Conservation (phyloP, 2,329 filamentous ascomycete species). For the Incumbomyces lentus region DNA sequence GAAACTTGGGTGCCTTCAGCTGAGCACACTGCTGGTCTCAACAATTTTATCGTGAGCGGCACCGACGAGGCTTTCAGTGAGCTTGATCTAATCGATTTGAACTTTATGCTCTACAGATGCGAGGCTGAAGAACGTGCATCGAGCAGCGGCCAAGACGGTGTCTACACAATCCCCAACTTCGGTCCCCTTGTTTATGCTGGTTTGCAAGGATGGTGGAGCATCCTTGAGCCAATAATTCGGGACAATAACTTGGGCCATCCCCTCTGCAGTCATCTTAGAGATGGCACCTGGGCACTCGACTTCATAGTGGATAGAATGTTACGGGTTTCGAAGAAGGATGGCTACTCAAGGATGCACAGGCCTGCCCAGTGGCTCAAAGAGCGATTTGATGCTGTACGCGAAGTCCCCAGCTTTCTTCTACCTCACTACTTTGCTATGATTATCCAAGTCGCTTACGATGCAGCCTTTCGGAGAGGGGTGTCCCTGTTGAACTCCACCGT, state of each 20-base stretch:
- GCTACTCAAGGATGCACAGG: conserved; percentile 52
- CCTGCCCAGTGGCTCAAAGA: conserved; percentile 70
- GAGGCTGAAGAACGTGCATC: conserved; percentile 78
- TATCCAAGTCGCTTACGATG: conserved; percentile 75
- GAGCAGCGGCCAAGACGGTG: conserved; percentile 71
- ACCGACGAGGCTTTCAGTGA: conserved; percentile 67
- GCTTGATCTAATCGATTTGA: conserved; percentile 70
- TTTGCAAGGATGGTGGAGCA: conserved; percentile 97
- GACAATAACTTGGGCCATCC: conserved; percentile 90
- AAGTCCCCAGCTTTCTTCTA: conserved; percentile 76
- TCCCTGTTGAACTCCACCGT: conserved; percentile 70
- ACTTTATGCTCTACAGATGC: conserved; percentile 82
- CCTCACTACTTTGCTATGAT: conserved; percentile 90
- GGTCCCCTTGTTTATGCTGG: conserved; percentile 87
- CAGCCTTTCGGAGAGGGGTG: conserved; percentile 67
- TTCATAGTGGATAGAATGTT: conserved; percentile 74
- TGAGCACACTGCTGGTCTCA: conserved; percentile 72
- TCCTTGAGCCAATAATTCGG: conserved; percentile 70
- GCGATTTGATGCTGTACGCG: conserved; percentile 75
- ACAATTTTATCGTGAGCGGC: conserved; percentile 75
- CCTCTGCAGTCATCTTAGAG: conserved; percentile 80
- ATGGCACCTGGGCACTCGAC: conserved; percentile 86
- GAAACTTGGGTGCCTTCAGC: conserved; percentile 90
- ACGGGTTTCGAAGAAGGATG: conserved; percentile 53
- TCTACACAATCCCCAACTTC: conserved; percentile 74